phyloP scores from a whole-genome alignment of 1,284 basidiomycete species.

The Ganoderma multipileum region DNA sequence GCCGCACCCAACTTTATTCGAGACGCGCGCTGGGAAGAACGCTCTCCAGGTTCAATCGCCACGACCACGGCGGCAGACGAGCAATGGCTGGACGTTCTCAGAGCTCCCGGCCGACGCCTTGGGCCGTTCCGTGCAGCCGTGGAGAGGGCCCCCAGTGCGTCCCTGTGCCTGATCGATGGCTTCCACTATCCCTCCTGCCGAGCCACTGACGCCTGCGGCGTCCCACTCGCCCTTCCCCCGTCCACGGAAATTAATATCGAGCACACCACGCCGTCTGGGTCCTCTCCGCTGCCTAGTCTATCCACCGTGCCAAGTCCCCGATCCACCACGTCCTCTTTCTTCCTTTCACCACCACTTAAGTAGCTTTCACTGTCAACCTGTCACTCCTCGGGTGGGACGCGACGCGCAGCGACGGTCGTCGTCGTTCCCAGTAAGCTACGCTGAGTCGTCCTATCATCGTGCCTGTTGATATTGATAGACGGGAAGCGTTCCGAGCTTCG shows the following conservation, averaged over 20 bases:
- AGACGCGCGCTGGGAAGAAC: background rate
- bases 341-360: background rate
- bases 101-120: constrained; percentile 1
- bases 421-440: background rate
- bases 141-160: background rate
- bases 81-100: background rate
- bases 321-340: background rate
- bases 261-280: background rate
- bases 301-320: background rate
- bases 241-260: constrained; percentile 3
- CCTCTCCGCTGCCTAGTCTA: background rate
- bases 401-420: background rate
- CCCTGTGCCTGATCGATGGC: constrained; percentile 25
- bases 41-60: background rate
- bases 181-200: constrained; percentile 11
- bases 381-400: background rate
- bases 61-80: background rate
- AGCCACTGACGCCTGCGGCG: background rate
- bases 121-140: constrained; percentile 3
- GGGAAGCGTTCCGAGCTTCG: background rate
- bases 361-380: background rate
- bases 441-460: background rate
- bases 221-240: background rate
- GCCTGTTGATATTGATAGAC: constrained; percentile 3
- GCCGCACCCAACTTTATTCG: background rate